Percentiles rank a stretch among this genome's conserved stretches.
phyloP scores from a whole-genome alignment of 1,284 basidiomycete genomes.

The Microbotryum intermedium region DNA sequence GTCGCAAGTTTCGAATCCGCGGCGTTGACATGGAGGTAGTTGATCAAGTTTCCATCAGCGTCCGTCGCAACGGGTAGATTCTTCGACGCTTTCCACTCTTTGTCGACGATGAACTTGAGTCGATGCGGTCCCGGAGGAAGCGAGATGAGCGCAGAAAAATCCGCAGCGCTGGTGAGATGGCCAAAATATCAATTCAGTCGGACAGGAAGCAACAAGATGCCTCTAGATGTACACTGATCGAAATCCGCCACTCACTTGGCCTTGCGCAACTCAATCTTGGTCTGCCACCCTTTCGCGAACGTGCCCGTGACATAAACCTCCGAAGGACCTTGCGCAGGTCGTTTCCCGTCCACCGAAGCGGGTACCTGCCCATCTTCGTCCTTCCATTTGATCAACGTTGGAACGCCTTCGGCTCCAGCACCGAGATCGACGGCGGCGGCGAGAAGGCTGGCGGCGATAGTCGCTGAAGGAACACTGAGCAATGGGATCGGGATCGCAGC shows the following conservation, averaged over 20 bases:
- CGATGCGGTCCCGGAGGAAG: slow-evolving; percentile 89
- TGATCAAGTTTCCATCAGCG: slow-evolving; percentile 88
- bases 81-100: slow-evolving; percentile 63
- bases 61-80: slow-evolving; percentile 86
- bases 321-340: slow-evolving; percentile 31
- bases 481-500: slow-evolving; percentile 30
- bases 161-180: slow-evolving; percentile 33
- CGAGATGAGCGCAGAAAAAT: slow-evolving; percentile 44
- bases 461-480: slow-evolving; percentile 27
- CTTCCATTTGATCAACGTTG: slow-evolving; percentile 37
- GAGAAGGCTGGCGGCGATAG: slow-evolving; percentile 30
- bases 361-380: slow-evolving; percentile 34
- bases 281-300: slow-evolving; percentile 51
- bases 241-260: slow-evolving; percentile 39
- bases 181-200: neutral
- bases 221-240: neutral
- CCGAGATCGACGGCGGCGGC: slow-evolving; percentile 36
- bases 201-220: neutral
- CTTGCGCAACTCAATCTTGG: slow-evolving; percentile 44
- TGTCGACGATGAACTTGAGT: slow-evolving; percentile 92
- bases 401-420: slow-evolving; percentile 34
- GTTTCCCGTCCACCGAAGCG: slow-evolving; percentile 48
- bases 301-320: slow-evolving; percentile 52
- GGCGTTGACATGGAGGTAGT: slow-evolving; percentile 64
- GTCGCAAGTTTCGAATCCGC: slow-evolving; percentile 8